These are phyloP conservation scores for Neurospora cerealis DNA, from an alignment of 495 filamentous ascomycete species.

Conservation along the genomic window DNA sequence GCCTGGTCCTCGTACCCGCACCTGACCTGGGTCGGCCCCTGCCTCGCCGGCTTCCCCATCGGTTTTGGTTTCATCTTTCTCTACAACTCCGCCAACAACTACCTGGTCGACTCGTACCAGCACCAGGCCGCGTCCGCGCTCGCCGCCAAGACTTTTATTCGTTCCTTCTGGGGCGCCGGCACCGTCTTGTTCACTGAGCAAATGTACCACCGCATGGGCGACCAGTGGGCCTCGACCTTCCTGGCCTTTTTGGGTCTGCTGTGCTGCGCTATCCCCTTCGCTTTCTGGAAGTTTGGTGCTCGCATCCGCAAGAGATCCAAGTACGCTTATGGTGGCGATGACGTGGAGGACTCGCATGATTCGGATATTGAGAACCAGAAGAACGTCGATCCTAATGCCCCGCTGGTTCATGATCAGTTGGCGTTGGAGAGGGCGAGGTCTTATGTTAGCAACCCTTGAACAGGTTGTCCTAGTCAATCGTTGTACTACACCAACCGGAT, in stretches of 20 bases:
- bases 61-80: constrained; percentile 83
- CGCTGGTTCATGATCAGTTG: constrained; percentile 19
- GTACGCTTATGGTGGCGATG: constrained; percentile 52
- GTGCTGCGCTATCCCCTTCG: constrained; percentile 66
- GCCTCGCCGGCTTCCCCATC: constrained; percentile 63
- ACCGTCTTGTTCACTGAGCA: constrained; percentile 70
- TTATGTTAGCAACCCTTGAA: constrained; percentile 36
- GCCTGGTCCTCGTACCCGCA: constrained; percentile 65
- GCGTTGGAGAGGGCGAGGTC: constrained; percentile 30
- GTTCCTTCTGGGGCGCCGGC: constrained; percentile 68
- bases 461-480: not conserved
- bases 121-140: constrained; percentile 77
- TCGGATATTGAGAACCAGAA: constrained; percentile 18
- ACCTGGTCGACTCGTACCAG: constrained; percentile 72
- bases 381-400: constrained; percentile 11
- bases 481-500: not conserved
- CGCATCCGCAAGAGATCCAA: constrained; percentile 52
- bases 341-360: constrained; percentile 10
- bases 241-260: constrained; percentile 61
- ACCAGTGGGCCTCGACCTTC: constrained; percentile 66
- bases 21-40: constrained; percentile 60
- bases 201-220: constrained; percentile 63
- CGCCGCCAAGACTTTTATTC: constrained; percentile 74
- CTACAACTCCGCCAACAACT: constrained; percentile 80
- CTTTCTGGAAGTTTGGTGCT: constrained; percentile 68